Evolutionary conservation across 768 basidiomycete genomes (phyloP), one percentile per base, ranked within the genome.

Genomic region (Daedaleopsis sinensis): DNA sequence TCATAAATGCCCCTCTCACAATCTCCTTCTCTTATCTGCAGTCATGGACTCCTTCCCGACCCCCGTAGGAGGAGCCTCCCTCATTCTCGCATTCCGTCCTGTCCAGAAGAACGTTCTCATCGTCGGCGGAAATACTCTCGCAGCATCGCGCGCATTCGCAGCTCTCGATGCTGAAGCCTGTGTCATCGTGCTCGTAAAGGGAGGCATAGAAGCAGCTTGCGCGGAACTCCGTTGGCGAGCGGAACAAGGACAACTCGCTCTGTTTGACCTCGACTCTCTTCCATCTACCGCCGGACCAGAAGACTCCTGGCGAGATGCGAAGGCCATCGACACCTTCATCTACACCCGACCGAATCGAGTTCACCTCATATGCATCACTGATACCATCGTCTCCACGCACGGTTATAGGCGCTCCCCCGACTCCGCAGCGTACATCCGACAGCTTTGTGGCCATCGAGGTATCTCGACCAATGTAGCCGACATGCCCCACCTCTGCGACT

Each of bases 381-480:
- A 96, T 68, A 96, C 93, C 0, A 69, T 90, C 9, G 76, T 83
- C 19, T 68, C 76, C 35, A 32, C 58, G 23, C 38, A 63, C 55
- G 42, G 70, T 0, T 68, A 73, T 23, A 78, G 78, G 48, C 84
- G 87, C 12, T 78, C 71, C 10, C 76, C 73, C 37, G 69, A 69
- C 1, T 90, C 90, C 2, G 90, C 91, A 1, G 74, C 76, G 47
- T 74, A 77, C 7, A 80, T 97, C 39, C 82, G 86, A 56, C 67
- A 71, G 16, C 69, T 86, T 2, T 91, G 90, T 67, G 78, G 73
- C 37, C 62, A 75, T 1, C 81, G 82, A 27, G 82, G 84, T 56
- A 86, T 96, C 58, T 89, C 87, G 1, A 80, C 94, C 65, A 98
- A 96, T 69, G 83, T 90, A n/a, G 86, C 94, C 1, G 96, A 98